phyloP scores from a whole-genome alignment of 805 yeast genomes.

The Saccharomycodes ludwigii region DNA sequence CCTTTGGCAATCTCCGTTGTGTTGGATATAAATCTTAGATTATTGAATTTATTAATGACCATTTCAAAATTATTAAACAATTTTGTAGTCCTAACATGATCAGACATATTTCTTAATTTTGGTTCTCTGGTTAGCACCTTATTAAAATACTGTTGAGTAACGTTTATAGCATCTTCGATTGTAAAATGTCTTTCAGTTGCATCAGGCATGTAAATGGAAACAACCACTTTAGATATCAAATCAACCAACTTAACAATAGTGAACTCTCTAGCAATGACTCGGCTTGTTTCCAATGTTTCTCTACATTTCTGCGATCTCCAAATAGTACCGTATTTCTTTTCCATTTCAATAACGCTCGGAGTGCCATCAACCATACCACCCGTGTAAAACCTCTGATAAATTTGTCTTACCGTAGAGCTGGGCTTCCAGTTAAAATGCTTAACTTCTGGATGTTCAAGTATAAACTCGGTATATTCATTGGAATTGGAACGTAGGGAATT shows the following conservation, averaged over 20 bases:
- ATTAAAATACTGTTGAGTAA: slow-evolving; percentile 1
- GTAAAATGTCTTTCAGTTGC: neutral
- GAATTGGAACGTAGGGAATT: too few relatives aligned
- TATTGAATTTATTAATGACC: neutral
- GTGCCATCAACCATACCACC: slow-evolving; percentile 1
- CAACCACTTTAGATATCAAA: neutral
- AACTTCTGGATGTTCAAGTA: neutral
- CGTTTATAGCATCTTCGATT: slow-evolving; percentile 1
- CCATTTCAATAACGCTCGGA: slow-evolving; percentile 2
- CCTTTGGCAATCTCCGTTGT: neutral
- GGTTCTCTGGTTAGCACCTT: slow-evolving; percentile 2
- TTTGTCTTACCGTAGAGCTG: neutral
- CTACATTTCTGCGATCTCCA: slow-evolving; percentile 1
- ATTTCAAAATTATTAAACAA: neutral
- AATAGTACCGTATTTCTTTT: neutral
- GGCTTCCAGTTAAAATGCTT: neutral
- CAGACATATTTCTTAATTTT: slow-evolving; percentile 1
- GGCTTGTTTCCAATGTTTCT: neutral
- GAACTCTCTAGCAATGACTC: slow-evolving; percentile 2
- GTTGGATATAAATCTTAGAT: neutral
- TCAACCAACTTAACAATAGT: slow-evolving; percentile 1
- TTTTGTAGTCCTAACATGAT: slow-evolving; percentile 1
- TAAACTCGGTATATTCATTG: neutral
- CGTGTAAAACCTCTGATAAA: slow-evolving; percentile 1
- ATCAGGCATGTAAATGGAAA: neutral